phyloP scores from a whole-genome alignment of 805 yeast species.

The Ogataea trehalophila region DNA sequence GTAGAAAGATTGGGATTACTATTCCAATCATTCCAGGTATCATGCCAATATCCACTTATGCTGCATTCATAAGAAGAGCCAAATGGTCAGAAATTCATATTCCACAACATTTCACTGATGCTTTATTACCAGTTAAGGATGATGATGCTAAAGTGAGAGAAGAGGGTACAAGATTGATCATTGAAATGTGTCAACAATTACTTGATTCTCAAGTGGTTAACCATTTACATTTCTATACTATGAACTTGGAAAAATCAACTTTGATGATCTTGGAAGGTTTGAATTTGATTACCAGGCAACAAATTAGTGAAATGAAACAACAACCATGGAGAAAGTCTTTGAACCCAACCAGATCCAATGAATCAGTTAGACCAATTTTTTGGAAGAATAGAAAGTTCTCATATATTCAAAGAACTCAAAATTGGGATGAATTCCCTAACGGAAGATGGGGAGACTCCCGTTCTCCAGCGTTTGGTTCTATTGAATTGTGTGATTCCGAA shows the following conservation, averaged over 20 bases:
- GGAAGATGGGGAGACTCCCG: constrained; percentile 99
- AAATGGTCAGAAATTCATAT: constrained; percentile 85
- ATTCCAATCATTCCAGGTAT: constrained; percentile 96
- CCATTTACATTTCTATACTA: constrained; percentile 93
- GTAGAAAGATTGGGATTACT: constrained; percentile 67
- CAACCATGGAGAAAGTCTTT: constrained; percentile 92
- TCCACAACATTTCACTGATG: constrained; percentile 67
- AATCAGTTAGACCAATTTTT: constrained; percentile 87
- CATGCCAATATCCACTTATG: constrained; percentile 97
- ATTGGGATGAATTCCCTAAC: constrained; percentile 98
- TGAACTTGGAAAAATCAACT: constrained; percentile 93
- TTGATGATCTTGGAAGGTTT: constrained; percentile 80
- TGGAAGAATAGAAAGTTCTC: constrained; percentile 94
- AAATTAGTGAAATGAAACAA: constrained; percentile 24
- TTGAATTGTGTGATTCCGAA: constrained; percentile 75
- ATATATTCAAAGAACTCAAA: constrained; percentile 81
- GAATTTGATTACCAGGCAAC: constrained; percentile 38
- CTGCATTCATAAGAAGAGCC: constrained; percentile 88
- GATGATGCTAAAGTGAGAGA: constrained; percentile 87
- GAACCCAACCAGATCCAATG: constrained; percentile 73
- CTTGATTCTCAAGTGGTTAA: constrained; percentile 67
- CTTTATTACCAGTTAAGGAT: constrained; percentile 77
- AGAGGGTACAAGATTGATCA: constrained; percentile 75
- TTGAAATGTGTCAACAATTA: constrained; percentile 75
- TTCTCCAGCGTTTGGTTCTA: constrained; percentile 94